A percentile compares a stretch with the other conserved stretches of the same genome.
phyloP scores from a whole-genome alignment of 169 alveolate genomes.

The Fabrea salina region DNA sequence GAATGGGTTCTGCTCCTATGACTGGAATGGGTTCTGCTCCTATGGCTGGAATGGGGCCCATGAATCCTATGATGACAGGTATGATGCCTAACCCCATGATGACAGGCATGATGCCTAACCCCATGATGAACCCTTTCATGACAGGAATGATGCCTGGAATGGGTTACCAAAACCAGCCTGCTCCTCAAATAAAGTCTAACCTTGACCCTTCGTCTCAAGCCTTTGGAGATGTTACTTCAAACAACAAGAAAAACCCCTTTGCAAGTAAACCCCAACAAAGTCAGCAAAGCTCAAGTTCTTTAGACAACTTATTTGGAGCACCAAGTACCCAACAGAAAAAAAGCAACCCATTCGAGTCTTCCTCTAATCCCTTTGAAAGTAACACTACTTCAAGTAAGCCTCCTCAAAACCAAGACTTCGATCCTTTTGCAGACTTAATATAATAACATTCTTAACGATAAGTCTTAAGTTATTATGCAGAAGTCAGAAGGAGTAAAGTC shows the following conservation, averaged over 20 bases:
- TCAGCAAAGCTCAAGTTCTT: neutral
- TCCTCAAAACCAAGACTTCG: too few relatives aligned
- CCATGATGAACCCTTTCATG: conserved; percentile 2
- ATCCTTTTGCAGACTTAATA: too few relatives aligned
- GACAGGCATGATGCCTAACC: neutral
- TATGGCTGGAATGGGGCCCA: neutral
- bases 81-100: neutral
- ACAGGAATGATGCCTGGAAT: neutral
- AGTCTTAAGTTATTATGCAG: too few relatives aligned
- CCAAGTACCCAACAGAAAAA: too few relatives aligned
- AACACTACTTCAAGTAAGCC: too few relatives aligned
- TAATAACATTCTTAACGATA: too few relatives aligned
- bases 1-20: neutral
- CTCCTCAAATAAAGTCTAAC: neutral
- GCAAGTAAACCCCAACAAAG: neutral
- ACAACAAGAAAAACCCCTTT: neutral
- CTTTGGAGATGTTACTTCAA: neutral
- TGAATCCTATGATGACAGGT: neutral
- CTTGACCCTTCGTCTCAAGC: neutral
- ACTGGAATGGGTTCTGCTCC: neutral
- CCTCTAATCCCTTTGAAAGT: neutral
- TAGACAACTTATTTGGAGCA: too few relatives aligned
- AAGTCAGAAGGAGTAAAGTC: neutral
- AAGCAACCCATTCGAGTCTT: neutral
- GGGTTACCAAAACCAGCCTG: neutral